A percentile compares a stretch with the other conserved stretches of the same genome.
phyloP scores from a whole-genome alignment of 2,329 filamentous ascomycete species.

The Penicillium sp. region DNA sequence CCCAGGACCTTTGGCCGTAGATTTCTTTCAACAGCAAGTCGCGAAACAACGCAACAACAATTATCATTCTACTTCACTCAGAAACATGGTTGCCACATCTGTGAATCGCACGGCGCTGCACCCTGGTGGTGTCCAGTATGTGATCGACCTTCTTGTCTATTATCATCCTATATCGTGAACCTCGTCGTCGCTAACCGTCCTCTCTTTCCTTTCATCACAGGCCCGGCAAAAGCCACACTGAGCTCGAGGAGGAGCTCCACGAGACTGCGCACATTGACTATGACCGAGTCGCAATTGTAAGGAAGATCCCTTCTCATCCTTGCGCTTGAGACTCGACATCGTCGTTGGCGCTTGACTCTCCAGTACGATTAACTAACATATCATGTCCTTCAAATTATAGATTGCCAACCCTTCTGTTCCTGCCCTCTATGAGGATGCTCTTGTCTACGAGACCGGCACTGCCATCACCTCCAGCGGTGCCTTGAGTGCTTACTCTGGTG shows the following conservation, averaged over 20 bases:
- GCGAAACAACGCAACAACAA: conserved; percentile 62
- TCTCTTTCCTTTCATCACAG: conserved; percentile 50
- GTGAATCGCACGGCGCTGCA: conserved; percentile 94
- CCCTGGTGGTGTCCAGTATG: conserved; percentile 86
- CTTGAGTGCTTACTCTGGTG: conserved; percentile 94
- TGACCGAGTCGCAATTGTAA: conserved; percentile 94
- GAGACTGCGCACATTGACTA: conserved; percentile 99
- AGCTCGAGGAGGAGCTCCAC: conserved; percentile 96
- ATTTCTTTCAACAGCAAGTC: conserved; percentile 62
- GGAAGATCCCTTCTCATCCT: conserved; percentile 37
- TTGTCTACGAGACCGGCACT: conserved; percentile 96
- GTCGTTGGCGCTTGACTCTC: conserved; percentile 9
- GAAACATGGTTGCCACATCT: conserved; percentile 55
- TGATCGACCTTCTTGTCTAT: conserved; percentile 34
- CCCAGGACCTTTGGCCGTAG: conserved; percentile 54
- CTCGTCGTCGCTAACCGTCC: conserved; percentile 24
- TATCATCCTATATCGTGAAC: conserved; percentile 13
- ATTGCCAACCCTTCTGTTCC: conserved; percentile 92
- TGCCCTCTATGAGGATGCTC: conserved; percentile 96
- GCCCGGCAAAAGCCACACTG: conserved; percentile 85
- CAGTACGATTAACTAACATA: conserved; percentile 8
- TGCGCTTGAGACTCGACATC: conserved; percentile 13
- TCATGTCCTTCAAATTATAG: conserved; percentile 46
- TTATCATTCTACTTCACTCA: conserved; percentile 62
- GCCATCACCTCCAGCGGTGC: conserved; percentile 96